Evolutionary conservation across 2,329 filamentous ascomycete species (phyloP), one percentile per base, ranked within the genome.

Genomic region (Fusarium luffae): DNA sequence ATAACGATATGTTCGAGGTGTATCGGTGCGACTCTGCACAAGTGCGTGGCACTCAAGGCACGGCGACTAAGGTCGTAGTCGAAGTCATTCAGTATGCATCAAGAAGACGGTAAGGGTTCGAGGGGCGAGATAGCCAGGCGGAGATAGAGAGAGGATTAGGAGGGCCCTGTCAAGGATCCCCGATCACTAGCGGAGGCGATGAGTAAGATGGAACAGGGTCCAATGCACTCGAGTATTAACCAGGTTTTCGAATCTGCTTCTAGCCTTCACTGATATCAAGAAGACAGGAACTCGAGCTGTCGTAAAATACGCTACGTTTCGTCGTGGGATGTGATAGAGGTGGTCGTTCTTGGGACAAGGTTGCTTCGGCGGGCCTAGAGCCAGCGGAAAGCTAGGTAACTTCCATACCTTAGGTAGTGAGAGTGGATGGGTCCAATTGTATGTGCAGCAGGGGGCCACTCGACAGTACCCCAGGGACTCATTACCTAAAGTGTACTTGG

Each of bases 1-100:
- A 74, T 78, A 77, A 76, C 77, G 76, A 73, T 64, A 65, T 67
- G 65, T 70, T 75, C 76, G 66, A 71, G 54, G 72, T 62, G 57
- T 68, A 63, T 57, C 70, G 59, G 40, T 48, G 64, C 63, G 63
- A 65, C 62, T 77, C 74, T 69, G 77, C 79, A 81, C 80, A 74
- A 79, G 77, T 69, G 72, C 72, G 71, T 71, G 64, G 71, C 63
- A 66, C 63, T 66, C 52, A 66, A 47, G 43, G 48, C 59, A 61
- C 73, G 54, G 65, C 62, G 69, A 54, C 59, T 50, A 63, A 59
- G 18, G 41, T 57, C 43, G 59, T 60, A n/a, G 41, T 59, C 34
- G 59, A 40, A 70, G 50, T 70, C 73, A 74, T 75, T 58, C 71
- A 74, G 66, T 52, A 68, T 48, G 50, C 37, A 61, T 61, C 48